Percentiles rank a stretch among this genome's conserved stretches.
Conservation (phyloP, 2,329 filamentous ascomycete genomes). For the Penicillium sp. region DNA sequence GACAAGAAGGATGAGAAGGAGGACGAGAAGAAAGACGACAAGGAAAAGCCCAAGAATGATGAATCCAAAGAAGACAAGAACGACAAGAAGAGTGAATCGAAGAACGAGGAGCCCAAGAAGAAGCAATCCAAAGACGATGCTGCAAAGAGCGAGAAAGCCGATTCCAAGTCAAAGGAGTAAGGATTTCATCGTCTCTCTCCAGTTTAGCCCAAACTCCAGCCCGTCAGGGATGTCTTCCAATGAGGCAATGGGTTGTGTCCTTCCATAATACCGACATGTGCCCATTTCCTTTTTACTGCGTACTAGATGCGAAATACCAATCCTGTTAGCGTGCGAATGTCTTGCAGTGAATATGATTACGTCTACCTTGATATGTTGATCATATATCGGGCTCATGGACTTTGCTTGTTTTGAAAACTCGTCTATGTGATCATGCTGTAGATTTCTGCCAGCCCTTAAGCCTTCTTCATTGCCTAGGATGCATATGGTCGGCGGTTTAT, state of each 20-base stretch:
- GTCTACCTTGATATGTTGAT: no score
- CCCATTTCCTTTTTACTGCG: no score
- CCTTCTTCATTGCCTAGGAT: no score
- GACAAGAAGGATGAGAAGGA: constrained; percentile 21
- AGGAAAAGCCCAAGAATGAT: constrained; percentile 30
- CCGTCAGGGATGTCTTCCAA: background rate
- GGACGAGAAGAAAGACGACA: constrained; percentile 29
- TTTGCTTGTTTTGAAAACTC: no score
- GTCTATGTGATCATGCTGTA: no score
- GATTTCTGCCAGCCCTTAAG: no score
- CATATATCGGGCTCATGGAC: no score
- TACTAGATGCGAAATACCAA: no score
- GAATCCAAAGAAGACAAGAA: constrained; percentile 20
- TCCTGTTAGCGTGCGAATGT: no score
- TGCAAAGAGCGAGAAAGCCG: background rate
- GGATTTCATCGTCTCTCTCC: no score
- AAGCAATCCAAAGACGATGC: background rate
- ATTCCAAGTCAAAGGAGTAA: constrained; percentile 1
- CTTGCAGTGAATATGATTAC: no score
- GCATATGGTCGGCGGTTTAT: no score
- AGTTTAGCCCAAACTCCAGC: background rate
- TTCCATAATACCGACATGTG: background rate
- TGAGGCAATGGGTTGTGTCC: background rate
- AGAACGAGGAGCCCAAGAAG: background rate
- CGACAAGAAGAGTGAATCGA: background rate